Evolutionary conservation across 176 grass and related monocot species (phyloP), one percentile per base, ranked within the genome.

Genomic region (Oryza punctata): DNA sequence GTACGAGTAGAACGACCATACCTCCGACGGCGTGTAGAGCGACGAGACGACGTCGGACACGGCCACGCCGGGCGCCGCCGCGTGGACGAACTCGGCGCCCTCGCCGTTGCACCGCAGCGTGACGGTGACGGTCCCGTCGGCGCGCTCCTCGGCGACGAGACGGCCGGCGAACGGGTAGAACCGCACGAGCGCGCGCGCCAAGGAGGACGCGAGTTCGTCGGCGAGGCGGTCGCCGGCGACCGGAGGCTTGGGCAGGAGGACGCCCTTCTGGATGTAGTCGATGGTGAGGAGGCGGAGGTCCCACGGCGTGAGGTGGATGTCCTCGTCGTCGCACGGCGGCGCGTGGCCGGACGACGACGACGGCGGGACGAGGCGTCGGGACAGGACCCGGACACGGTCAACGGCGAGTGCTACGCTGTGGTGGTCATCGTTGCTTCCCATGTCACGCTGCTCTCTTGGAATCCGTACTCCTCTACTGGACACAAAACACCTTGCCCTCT

Each of bases 41-140:
- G 44, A 7, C 0, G 29, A 49, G 7, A 38, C 37, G 35, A 91
- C 46, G 75, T 82, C 82, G 50, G 66, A 9, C 33, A 79, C 78
- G 23, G 73, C 76, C 28, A 88, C 75, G 0, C 10, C 70, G 1
- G 68, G 73, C 2, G 72, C 86, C 47, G 29, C 40, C 5, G 82
- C 86, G 70, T 87, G 89, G 70, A 88, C 44, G 47, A 92, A 88
- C 82, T 86, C 71, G 23, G 86, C 82, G 6, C 86, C 86, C 12
- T 29, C 26, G 27, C 26, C 61, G 60, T 38, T 66, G 67, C 74
- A 79, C 1, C 63, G 13, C 15, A 84, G 76, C 14, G 26, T 70
- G 8, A 65, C 68, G 27, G n/a, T 28, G 49, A 10, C 37, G 37
- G 45, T 47, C 54, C 3, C 54, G 19, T 23, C 54, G 7, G 1